phyloP scores from a whole-genome alignment of 139 green algal species.

The Micractinium sp. region DNA sequence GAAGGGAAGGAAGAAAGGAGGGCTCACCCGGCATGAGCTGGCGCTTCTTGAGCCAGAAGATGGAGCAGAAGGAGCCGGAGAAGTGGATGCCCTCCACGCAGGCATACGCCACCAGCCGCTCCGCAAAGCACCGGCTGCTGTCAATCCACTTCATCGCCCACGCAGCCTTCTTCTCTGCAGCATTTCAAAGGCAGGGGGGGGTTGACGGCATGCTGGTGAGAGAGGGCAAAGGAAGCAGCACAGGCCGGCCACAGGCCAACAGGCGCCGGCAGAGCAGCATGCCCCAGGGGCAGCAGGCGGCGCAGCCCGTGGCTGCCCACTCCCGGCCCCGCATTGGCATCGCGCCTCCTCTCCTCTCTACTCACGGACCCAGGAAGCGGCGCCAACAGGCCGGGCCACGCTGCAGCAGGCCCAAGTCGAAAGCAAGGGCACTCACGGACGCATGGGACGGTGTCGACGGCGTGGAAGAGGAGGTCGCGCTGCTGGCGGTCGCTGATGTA shows the following conservation, averaged over 20 bases:
- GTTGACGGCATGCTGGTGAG: background rate
- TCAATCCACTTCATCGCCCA: constrained; percentile 97
- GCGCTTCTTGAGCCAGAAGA: constrained; percentile 88
- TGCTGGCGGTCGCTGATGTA: constrained; percentile 69
- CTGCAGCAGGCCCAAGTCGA: background rate
- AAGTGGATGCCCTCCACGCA: constrained; percentile 87
- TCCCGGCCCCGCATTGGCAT: too few species aligned
- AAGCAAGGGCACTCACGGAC: constrained; percentile 37
- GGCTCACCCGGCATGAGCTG: constrained; percentile 68
- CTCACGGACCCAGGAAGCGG: background rate
- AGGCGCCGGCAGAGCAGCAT: too few species aligned
- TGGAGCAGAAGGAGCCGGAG: constrained; percentile 78
- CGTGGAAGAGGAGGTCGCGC: constrained; percentile 63
- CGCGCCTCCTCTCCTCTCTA: background rate
- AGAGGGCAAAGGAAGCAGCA: background rate
- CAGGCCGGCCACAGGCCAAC: too few species aligned
- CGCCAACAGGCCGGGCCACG: background rate
- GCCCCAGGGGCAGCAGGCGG: too few species aligned
- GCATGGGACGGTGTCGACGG: constrained; percentile 70
- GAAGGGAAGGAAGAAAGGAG: background rate
- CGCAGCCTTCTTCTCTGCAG: constrained; percentile 84
- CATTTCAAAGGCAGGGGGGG: background rate
- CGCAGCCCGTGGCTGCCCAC: too few species aligned
- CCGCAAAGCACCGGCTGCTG: constrained; percentile 63
- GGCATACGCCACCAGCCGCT: constrained; percentile 78